These are phyloP conservation scores for Boletus smithii DNA, from an alignment of 1,284 basidiomycete species.

Conservation along the genomic window DNA sequence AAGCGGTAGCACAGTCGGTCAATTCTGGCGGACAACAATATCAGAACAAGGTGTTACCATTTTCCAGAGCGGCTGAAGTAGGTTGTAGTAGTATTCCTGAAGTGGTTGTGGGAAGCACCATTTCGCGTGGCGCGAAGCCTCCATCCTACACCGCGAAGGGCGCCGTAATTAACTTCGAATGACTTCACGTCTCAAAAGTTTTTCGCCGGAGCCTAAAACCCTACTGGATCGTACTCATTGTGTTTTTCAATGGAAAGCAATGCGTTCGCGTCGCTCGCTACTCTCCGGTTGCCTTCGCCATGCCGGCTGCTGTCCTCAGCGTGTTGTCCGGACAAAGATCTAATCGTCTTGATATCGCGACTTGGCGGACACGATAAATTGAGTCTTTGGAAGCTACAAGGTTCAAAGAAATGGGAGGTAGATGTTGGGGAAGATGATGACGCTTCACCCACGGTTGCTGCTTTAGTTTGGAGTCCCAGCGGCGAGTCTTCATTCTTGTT, in stretches of 20 bases:
- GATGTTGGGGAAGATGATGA: slow-evolving; percentile 50
- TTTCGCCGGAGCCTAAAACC: slow-evolving; percentile 5
- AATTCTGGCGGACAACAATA: no score
- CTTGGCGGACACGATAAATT: slow-evolving; percentile 64
- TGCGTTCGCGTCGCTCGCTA: slow-evolving; percentile 57
- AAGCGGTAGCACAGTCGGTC: slow-evolving; percentile 33
- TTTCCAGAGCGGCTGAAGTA: no score
- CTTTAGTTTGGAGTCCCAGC: slow-evolving; percentile 76
- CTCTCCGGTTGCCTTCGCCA: slow-evolving; percentile 51
- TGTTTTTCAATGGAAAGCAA: slow-evolving; percentile 40
- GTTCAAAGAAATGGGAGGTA: slow-evolving; percentile 76
- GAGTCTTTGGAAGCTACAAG: slow-evolving; percentile 76
- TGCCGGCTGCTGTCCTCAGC: slow-evolving; percentile 58
- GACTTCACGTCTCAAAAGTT: slow-evolving; percentile 12
- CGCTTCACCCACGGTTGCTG: slow-evolving; percentile 48
- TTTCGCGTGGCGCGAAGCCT: slow-evolving; percentile 29
- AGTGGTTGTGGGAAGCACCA: slow-evolving; percentile 21
- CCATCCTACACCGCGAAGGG: slow-evolving; percentile 20
- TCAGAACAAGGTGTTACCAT: background rate
- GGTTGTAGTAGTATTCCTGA: background rate
- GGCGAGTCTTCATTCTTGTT: slow-evolving; percentile 42
- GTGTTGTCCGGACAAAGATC: slow-evolving; percentile 83
- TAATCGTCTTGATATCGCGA: slow-evolving; percentile 63
- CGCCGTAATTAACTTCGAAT: slow-evolving; percentile 22
- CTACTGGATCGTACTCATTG: background rate